Evolutionary conservation across 768 basidiomycete species (phyloP), one percentile per base, ranked within the genome.

Genomic region (Kwoniella dendrophila): DNA sequence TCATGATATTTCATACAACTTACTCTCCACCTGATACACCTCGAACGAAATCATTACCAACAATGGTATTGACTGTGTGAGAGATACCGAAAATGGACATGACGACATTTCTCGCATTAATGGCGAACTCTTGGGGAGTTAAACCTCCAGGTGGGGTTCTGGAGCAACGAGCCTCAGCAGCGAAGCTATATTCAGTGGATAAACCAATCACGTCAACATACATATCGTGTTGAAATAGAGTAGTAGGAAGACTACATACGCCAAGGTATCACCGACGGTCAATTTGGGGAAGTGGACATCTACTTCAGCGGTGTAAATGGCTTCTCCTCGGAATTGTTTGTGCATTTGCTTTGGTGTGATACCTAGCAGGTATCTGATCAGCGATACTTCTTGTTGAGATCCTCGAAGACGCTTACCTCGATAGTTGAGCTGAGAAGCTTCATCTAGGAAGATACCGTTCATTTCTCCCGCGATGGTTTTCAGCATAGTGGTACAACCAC

Each of bases 1-100:
- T n/a, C n/a, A n/a, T n/a, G n/a, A n/a, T n/a, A n/a, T n/a, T n/a
- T n/a, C n/a, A n/a, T n/a, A n/a, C n/a, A 45, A 75, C 77, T 61
- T 75, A 66, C 70, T 82, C 81, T 49, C 82, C 82, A 41, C 81
- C 82, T 18, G 81, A 81, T 0, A 82, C 81, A 66, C 82, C 82
- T 55, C 83, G 82, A 11, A 92, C 83, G 32, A 85, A 83, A 18
- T 86, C 88, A 80, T 92, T 85, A 4, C 92, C 92, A 47, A 94
- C 83, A 52, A 84, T 84, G 0, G 90, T 92, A 57, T 87, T 83
- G 72, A 83, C 83, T 2, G 84, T 86, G 70, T 90, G 89, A 2
- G 82, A 81, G 67, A 95, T 83, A 12, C 92, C 91, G 68, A 92
- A 90, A 30, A 90, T 83, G 0, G 86, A 86, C 72, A 83, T 81